These are phyloP conservation scores for Colletotrichum higginsianum DNA, from an alignment of 2,329 filamentous ascomycete species.

Conservation along the genomic window DNA sequence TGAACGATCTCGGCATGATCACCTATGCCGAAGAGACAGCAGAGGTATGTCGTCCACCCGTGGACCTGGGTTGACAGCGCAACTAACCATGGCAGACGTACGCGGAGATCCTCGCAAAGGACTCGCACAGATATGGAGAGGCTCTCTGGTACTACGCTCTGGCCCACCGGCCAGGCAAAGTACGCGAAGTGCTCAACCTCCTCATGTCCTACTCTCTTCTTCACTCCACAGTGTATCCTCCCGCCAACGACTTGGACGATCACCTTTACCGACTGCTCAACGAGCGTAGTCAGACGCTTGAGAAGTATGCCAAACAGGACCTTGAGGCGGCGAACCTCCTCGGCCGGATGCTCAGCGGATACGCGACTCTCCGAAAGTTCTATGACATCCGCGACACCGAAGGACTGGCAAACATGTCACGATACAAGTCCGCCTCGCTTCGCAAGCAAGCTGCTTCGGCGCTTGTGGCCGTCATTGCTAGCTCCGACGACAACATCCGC, in stretches of 20 bases:
- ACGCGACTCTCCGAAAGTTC: conserved; percentile 90
- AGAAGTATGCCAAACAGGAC: conserved; percentile 80
- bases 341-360: conserved; percentile 89
- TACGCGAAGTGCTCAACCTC: conserved; percentile 88
- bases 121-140: conserved; percentile 85
- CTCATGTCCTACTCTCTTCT: conserved; percentile 90
- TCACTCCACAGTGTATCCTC: conserved; percentile 85
- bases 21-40: conserved; percentile 85
- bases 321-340: conserved; percentile 86
- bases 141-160: conserved; percentile 93
- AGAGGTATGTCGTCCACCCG: conserved; percentile 71
- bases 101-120: conserved; percentile 81
- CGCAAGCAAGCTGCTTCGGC: conserved; percentile 80
- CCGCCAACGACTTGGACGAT: conserved; percentile 79
- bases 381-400: conserved; percentile 86
- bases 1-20: conserved; percentile 83
- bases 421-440: conserved; percentile 67
- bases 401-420: conserved; percentile 47
- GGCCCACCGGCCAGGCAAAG: conserved; percentile 82
- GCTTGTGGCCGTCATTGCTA: conserved; percentile 86
- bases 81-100: conserved; percentile 74
- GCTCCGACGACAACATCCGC: conserved; percentile 90
- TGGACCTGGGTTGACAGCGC: background rate
- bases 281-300: conserved; percentile 80
- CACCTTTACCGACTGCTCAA: conserved; percentile 79